Percentiles rank a stretch among this genome's conserved stretches.
Conservation (phyloP, 495 filamentous ascomycete genomes). For the Amorphotheca resinae region DNA sequence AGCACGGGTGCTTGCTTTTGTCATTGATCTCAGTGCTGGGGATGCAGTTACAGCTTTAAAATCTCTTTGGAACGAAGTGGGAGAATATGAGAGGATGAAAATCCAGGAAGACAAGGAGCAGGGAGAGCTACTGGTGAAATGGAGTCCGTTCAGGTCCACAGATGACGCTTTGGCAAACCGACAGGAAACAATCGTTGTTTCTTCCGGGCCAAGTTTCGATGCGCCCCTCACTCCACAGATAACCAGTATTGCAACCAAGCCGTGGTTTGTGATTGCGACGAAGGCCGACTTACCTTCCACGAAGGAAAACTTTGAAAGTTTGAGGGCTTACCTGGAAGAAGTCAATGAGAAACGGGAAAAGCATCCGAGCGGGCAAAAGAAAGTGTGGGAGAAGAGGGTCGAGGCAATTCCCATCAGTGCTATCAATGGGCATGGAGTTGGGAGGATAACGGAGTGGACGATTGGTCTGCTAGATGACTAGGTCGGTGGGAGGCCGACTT, state of each 20-base stretch:
- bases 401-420: slow-evolving; percentile 77
- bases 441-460: slow-evolving; percentile 63
- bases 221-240: slow-evolving; percentile 15
- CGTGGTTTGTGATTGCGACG: slow-evolving; percentile 95
- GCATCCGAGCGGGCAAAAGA: slow-evolving; percentile 59
- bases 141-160: slow-evolving; percentile 11
- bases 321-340: slow-evolving; percentile 54
- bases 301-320: slow-evolving; percentile 55
- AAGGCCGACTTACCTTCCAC: slow-evolving; percentile 81
- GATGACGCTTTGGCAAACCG: slow-evolving; percentile 15
- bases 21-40: slow-evolving; percentile 70
- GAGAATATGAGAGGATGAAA: slow-evolving; percentile 68
- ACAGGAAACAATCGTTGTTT: slow-evolving; percentile 23
- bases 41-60: slow-evolving; percentile 69
- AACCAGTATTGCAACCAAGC: slow-evolving; percentile 68
- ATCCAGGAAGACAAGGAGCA: slow-evolving; percentile 45
- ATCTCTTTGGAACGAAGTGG: slow-evolving; percentile 78
- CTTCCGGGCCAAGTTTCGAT: slow-evolving; percentile 20
- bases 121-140: slow-evolving; percentile 27
- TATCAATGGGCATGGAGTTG: slow-evolving; percentile 70
- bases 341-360: slow-evolving; percentile 43
- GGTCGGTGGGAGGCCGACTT: too few relatives aligned
- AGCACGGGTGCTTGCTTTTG: slow-evolving; percentile 83
- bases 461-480: slow-evolving; percentile 47
- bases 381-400: slow-evolving; percentile 54